Evolutionary conservation across 176 grass and related monocot genomes (phyloP).

Genomic region (Pharus latifolius): DNA sequence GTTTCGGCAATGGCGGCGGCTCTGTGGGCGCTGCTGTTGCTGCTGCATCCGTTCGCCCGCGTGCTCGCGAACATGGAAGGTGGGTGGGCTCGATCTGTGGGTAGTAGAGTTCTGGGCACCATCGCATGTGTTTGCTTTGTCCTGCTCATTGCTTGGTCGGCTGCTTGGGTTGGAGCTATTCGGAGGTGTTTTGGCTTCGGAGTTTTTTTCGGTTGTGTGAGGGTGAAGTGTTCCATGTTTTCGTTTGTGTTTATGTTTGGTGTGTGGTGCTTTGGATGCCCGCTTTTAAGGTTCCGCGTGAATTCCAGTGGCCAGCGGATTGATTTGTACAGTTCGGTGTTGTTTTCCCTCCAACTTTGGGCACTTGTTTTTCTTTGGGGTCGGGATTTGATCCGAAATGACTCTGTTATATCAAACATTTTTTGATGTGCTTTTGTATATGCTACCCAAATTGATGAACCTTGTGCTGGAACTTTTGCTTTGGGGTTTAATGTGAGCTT

Average conservation of each 20-base stretch:
- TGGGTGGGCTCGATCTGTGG: constrained; percentile 2
- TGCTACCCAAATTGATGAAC: not conserved
- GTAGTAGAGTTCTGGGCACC: not conserved
- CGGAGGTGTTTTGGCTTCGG: not conserved
- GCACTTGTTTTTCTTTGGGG: too few relatives aligned
- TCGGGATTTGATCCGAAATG: constrained; percentile 2
- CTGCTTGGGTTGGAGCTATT: not conserved
- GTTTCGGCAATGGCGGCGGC: constrained; percentile 19
- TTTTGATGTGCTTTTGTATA: not conserved
- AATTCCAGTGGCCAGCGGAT: too few relatives aligned
- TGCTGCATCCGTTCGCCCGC: constrained; percentile 52
- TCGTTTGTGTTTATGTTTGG: not conserved
- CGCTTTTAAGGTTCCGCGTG: too few relatives aligned
- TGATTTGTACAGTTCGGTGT: too few relatives aligned
- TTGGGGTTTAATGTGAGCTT: not conserved
- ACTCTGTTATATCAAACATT: too few relatives aligned
- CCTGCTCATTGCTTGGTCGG: too few relatives aligned
- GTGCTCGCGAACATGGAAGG: constrained; percentile 85
- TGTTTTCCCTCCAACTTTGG: too few relatives aligned
- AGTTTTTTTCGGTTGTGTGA: not conserved
- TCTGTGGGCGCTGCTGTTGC: constrained; percentile 30
- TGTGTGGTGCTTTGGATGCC: not conserved
- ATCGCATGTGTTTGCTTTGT: not conserved
- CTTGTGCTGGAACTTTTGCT: too few relatives aligned
- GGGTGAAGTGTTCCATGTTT: not conserved